Percentiles rank a stretch among this genome's conserved stretches.
phyloP scores from a whole-genome alignment of 139 green algal genomes.

The Helicosporidium sp. region DNA sequence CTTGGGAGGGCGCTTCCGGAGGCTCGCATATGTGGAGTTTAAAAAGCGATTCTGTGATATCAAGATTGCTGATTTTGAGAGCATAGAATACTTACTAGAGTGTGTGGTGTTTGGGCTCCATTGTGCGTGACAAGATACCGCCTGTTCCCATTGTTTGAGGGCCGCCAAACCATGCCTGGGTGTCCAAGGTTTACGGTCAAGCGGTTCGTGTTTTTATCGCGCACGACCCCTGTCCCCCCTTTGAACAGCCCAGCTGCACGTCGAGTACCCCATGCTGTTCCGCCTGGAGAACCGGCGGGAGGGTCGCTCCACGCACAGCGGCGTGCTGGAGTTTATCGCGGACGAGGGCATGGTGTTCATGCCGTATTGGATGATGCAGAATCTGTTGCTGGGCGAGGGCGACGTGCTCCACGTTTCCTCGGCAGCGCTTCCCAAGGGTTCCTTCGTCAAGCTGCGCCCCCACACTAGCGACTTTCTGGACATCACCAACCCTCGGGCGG shows the following conservation, averaged over 20 bases:
- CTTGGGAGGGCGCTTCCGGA: neutral
- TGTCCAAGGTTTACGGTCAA: no score
- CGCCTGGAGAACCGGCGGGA: slow-evolving; percentile 50
- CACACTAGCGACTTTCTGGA: slow-evolving; percentile 90
- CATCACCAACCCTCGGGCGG: slow-evolving; percentile 89
- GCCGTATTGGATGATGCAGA: slow-evolving; percentile 99
- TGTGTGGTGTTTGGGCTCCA: neutral
- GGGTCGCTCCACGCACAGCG: slow-evolving; percentile 70
- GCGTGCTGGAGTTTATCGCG: slow-evolving; percentile 94
- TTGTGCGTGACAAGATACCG: neutral
- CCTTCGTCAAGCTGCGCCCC: slow-evolving; percentile 86
- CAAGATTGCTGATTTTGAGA: no score
- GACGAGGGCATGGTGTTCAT: slow-evolving; percentile 92
- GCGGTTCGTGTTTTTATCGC: neutral
- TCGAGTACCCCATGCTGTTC: slow-evolving; percentile 99
- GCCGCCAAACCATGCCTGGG: neutral
- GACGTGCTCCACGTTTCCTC: slow-evolving; percentile 64
- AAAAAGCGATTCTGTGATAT: no score
- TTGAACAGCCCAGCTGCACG: slow-evolving; percentile 65
- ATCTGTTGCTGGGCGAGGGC: slow-evolving; percentile 77
- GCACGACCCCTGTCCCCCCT: no score
- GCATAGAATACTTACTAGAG: no score
- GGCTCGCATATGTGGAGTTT: no score
- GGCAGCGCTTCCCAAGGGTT: slow-evolving; percentile 78
- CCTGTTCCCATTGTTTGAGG: neutral